Base-by-base conservation (phyloP, 805 yeast genomes). In the Schwanniomyces sp. region DNA sequence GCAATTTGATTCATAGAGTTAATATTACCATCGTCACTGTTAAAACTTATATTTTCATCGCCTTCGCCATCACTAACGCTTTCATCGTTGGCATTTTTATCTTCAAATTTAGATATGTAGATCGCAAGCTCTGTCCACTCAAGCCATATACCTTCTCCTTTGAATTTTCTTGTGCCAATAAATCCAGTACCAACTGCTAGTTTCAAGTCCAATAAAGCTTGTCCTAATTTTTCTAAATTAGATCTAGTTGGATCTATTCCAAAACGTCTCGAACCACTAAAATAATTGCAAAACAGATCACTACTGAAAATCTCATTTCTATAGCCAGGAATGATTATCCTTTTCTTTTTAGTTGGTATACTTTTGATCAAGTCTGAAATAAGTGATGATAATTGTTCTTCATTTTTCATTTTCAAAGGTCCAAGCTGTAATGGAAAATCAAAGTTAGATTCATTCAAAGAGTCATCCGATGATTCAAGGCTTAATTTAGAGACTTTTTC, bases 101-200 rank as follows among this genome's bases (percentile, higher is more conserved):
- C 48, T 4, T 17, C 37, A 40, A 52, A 56, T 11, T 44, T 50
- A 5, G 62, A 50, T 3, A 57, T 49, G 18, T 45, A 56, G 3
- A 55, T 21, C 6, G 75, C 69, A 40, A 60, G 47, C 21, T 67
- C 72, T 1, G 73, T 56, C 77, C 77, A 73, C 52, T 74, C 78
- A 41, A 70, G 70, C 76, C 76, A 72, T 71, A 70, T 64, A 3
- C 68, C 69, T 46, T 71, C 75, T 46, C 72, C 67, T 45, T 56
- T 69, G 52, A 74, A 74, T 51, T 69, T 70, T 46, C 56, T 64
- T 6, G 64, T 56, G 14, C 61, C 59, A 40, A 72, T 56, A 37
- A 72, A 55, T 3, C 69, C 66, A 3, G 70, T 63, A 1, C 68
- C 65, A 0, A 56, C 49, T 5, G 72, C 50, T 9, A 73, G 51